phyloP scores from a whole-genome alignment of 257 asterid species.

The Voacanga thouarsii region DNA sequence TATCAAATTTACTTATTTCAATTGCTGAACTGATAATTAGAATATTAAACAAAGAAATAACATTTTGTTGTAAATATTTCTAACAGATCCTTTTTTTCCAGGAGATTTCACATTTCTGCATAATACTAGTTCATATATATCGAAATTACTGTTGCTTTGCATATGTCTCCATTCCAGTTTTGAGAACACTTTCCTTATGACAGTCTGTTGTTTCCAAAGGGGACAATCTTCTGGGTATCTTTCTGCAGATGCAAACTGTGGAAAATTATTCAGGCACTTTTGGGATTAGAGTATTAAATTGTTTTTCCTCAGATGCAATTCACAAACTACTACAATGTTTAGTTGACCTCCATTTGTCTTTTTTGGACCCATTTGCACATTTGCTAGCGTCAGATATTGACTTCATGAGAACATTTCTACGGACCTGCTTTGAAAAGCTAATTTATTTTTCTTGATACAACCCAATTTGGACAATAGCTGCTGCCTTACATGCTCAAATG shows the following conservation, averaged over 20 bases:
- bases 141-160: too few species aligned
- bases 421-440: background rate
- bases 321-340: background rate
- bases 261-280: background rate
- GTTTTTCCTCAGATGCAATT: background rate
- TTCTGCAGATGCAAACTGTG: background rate
- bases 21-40: background rate
- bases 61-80: background rate
- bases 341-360: background rate
- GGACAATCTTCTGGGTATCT: background rate
- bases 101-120: background rate
- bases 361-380: background rate
- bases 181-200: background rate
- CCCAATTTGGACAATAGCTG: background rate
- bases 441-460: background rate
- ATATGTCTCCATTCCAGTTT: background rate
- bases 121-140: too few species aligned
- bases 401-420: background rate
- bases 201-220: background rate
- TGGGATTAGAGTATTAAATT: background rate
- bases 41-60: background rate
- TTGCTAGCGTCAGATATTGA: background rate
- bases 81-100: background rate
- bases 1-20: background rate
- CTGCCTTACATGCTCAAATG: background rate